Conservation (phyloP, 1,284 basidiomycete species). For the Ceratobasidium sp. region DNA sequence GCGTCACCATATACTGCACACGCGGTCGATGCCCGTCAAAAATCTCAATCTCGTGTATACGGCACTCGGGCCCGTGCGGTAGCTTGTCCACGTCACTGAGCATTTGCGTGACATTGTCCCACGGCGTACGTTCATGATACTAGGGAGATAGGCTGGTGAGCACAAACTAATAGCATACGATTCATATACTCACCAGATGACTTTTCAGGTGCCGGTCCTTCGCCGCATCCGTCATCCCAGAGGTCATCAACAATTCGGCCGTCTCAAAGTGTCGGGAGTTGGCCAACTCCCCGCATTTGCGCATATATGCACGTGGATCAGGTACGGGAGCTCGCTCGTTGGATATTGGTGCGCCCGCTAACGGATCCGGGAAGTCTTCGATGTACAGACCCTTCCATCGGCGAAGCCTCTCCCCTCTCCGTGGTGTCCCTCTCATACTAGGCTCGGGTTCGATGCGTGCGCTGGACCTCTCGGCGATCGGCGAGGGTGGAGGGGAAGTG, state of each 20-base stretch:
- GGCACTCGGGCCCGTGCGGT: conserved; percentile 12
- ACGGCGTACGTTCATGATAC: not conserved
- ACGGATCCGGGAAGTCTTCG: not conserved
- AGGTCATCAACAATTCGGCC: not conserved
- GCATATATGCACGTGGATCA: not conserved
- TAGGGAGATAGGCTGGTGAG: not conserved
- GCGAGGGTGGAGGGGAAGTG: no score
- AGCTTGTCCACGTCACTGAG: conserved; percentile 4
- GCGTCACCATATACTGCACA: not conserved
- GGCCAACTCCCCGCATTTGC: not conserved
- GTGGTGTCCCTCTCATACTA: no score
- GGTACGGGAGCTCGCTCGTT: no score
- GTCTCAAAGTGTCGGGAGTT: not conserved
- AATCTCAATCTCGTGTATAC: not conserved
- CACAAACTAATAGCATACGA: no score
- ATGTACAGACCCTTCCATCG: not conserved
- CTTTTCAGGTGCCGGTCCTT: conserved; percentile 17
- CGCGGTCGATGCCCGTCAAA: conserved; percentile 10
- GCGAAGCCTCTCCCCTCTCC: no score
- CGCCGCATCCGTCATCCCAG: not conserved
- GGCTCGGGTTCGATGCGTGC: no score
- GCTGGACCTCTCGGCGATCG: no score
- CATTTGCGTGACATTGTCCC: not conserved
- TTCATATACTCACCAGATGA: not conserved
- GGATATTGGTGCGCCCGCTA: not conserved